Evolutionary conservation across 306 rosid genomes (phyloP).

Genomic region (Sesbania bispinosa): DNA sequence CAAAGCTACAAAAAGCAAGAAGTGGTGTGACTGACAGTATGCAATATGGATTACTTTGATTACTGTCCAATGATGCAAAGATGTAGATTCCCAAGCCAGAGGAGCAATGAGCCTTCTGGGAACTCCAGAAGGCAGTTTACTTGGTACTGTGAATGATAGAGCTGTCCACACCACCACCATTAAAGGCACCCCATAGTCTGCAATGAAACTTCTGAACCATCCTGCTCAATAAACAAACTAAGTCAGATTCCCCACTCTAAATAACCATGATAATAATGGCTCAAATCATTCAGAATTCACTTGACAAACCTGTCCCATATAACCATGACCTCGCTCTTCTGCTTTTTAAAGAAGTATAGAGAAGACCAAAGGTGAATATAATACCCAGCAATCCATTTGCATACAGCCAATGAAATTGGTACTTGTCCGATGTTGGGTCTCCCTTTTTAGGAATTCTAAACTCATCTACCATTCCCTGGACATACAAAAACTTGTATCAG

Average conservation of each 20-base stretch:
- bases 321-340: slow-evolving; percentile 87
- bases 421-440: slow-evolving; percentile 39
- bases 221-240: slow-evolving; percentile 34
- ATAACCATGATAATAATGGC: not conserved
- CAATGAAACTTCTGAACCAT: slow-evolving; percentile 63
- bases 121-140: slow-evolving; percentile 62
- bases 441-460: slow-evolving; percentile 55
- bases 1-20: not conserved
- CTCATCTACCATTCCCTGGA: slow-evolving; percentile 72
- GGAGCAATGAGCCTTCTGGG: slow-evolving; percentile 81
- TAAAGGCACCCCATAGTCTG: slow-evolving; percentile 85
- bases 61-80: slow-evolving; percentile 78
- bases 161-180: slow-evolving; percentile 80
- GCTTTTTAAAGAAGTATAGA: slow-evolving; percentile 65
- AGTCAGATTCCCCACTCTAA: not conserved
- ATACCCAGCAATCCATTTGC: slow-evolving; percentile 74
- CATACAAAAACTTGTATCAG: slow-evolving; percentile 1
- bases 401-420: slow-evolving; percentile 61
- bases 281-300: not conserved
- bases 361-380: slow-evolving; percentile 72
- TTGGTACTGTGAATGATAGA: slow-evolving; percentile 57
- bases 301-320: slow-evolving; percentile 71
- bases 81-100: slow-evolving; percentile 71
- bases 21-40: not conserved
- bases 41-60: slow-evolving; percentile 46